Evolutionary conservation across 495 filamentous ascomycete genomes (phyloP).

Genomic region (Hyaloscypha hepaticicola): DNA sequence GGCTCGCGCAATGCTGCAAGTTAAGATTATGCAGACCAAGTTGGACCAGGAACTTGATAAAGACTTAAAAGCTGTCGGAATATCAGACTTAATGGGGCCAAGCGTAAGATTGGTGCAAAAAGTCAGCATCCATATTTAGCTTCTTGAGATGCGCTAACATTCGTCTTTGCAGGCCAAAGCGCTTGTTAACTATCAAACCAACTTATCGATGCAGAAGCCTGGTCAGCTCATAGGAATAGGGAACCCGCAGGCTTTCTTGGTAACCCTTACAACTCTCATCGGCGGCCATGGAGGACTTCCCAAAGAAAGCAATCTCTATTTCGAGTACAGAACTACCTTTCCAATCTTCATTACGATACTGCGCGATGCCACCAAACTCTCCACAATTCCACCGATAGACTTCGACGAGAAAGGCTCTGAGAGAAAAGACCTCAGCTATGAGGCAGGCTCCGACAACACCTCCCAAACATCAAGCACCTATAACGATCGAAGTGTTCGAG

Average conservation of each 20-base stretch:
- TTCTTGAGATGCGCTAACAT: too few species aligned
- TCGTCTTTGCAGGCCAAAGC: background rate
- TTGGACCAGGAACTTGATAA: background rate
- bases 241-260: background rate
- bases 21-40: background rate
- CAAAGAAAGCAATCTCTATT: background rate
- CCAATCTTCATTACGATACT: conserved; percentile 9
- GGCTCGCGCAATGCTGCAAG: background rate
- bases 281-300: background rate
- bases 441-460: background rate
- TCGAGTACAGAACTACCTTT: conserved; percentile 10
- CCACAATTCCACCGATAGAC: conserved; percentile 15
- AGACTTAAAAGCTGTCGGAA: background rate
- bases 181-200: background rate
- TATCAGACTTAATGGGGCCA: background rate
- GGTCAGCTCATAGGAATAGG: background rate
- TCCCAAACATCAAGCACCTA: background rate
- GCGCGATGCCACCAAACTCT: conserved; percentile 11
- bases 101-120: background rate
- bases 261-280: conserved; percentile 3
- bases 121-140: background rate
- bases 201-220: background rate
- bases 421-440: background rate
- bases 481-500: background rate
- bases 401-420: background rate